Evolutionary conservation across 805 yeast species (phyloP).

Genomic region (Metschnikowia henanensis): DNA sequence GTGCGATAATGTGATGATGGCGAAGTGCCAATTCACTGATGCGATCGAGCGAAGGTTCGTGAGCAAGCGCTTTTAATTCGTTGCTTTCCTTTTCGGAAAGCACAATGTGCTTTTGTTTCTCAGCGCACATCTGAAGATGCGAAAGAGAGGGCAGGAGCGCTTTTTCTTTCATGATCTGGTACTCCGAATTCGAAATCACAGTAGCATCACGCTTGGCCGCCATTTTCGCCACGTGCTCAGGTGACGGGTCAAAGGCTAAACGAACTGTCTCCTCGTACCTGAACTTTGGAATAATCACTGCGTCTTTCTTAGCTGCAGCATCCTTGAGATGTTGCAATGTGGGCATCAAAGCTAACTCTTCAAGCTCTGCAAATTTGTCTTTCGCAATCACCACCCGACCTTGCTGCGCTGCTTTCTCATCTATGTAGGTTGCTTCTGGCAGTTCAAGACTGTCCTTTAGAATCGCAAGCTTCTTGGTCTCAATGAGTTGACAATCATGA

Average conservation of each 20-base stretch:
- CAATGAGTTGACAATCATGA: conserved; percentile 1
- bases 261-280: conserved; percentile 10
- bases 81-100: conserved; percentile 4
- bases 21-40: conserved; percentile 8
- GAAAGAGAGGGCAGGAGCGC: conserved; percentile 16
- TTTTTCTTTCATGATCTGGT: conserved; percentile 3
- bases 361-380: conserved; percentile 7
- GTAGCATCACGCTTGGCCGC: conserved; percentile 11
- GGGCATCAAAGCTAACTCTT: conserved; percentile 8
- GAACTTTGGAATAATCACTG: conserved; percentile 6
- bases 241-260: conserved; percentile 16
- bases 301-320: conserved; percentile 15
- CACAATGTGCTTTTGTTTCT: conserved; percentile 7
- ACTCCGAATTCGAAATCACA: conserved; percentile 7
- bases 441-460: conserved; percentile 6
- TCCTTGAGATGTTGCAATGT: conserved; percentile 5
- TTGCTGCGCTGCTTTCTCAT: conserved; percentile 8
- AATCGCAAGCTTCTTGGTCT: conserved; percentile 15
- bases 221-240: conserved; percentile 9
- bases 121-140: conserved; percentile 12
- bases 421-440: conserved; percentile 5
- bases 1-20: conserved; percentile 4
- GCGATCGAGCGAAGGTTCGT: conserved; percentile 10
- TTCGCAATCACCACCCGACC: conserved; percentile 6
- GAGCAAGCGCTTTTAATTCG: conserved; percentile 7